phyloP scores from a whole-genome alignment of 139 green algal species.

The Edaphochlamys debaryana region DNA sequence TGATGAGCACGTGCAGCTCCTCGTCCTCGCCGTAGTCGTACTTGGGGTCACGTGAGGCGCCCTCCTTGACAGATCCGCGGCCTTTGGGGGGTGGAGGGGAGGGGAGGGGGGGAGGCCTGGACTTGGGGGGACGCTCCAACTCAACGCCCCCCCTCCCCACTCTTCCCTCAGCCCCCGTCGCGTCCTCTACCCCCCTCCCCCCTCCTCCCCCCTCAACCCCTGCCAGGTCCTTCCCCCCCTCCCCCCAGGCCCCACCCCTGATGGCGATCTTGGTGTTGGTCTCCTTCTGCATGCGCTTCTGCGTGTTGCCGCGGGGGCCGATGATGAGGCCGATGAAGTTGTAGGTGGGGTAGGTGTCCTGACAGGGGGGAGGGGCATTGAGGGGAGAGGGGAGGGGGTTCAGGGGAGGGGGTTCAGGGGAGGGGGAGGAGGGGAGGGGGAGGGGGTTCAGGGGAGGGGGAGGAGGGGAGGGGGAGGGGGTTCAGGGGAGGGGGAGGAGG shows the following conservation, averaged over 20 bases:
- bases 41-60: slow-evolving; percentile 73
- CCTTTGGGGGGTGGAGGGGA: slow-evolving; percentile 13
- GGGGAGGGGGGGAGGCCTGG: background rate
- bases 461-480: too few relatives aligned
- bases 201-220: background rate
- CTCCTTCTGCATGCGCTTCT: slow-evolving; percentile 98
- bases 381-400: too few relatives aligned
- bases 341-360: slow-evolving; percentile 91
- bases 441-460: too few relatives aligned
- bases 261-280: slow-evolving; percentile 98
- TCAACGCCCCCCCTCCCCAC: background rate
- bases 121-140: background rate
- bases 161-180: background rate
- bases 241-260: slow-evolving; percentile 52
- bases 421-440: too few relatives aligned
- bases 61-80: slow-evolving; percentile 64
- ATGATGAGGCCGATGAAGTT: slow-evolving; percentile 99
- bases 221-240: too few relatives aligned
- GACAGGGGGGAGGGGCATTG: too few relatives aligned
- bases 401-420: too few relatives aligned
- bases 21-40: slow-evolving; percentile 97
- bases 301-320: slow-evolving; percentile 96
- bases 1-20: slow-evolving; percentile 97
- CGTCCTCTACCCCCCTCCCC: background rate
- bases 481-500: too few relatives aligned